Percentiles rank a stretch among this genome's conserved stretches.
These are phyloP conservation scores for Lumnitzera racemosa DNA, from an alignment of 345 rosid species.

Conservation along the genomic window DNA sequence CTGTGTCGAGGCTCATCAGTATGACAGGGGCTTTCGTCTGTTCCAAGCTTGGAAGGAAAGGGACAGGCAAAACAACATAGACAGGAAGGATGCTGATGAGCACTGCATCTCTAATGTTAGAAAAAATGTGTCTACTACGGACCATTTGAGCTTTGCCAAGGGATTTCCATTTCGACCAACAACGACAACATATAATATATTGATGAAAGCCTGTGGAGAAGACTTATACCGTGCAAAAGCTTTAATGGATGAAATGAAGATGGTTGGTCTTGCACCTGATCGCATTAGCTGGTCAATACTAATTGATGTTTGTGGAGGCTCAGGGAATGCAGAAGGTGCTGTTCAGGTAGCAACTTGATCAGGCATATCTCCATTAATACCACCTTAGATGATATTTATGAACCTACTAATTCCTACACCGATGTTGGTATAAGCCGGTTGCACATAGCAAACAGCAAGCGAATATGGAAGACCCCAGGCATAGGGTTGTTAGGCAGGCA, in stretches of 20 bases:
- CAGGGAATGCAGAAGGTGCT: constrained; percentile 67
- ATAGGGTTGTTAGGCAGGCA: too few relatives aligned
- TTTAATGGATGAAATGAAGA: constrained; percentile 77
- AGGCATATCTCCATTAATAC: neutral
- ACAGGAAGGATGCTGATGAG: constrained; percentile 8
- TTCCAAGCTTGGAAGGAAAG: constrained; percentile 57
- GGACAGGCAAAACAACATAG: constrained; percentile 19
- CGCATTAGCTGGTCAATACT: constrained; percentile 82
- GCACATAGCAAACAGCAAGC: too few relatives aligned
- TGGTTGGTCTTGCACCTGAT: constrained; percentile 62
- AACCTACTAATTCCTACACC: too few relatives aligned
- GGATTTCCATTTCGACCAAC: constrained; percentile 60
- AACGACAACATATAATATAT: constrained; percentile 58
- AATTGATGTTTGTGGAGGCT: constrained; percentile 67
- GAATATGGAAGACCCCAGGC: too few relatives aligned
- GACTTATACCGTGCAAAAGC: constrained; percentile 63
- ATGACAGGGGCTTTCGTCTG: constrained; percentile 90
- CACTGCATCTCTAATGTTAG: neutral
- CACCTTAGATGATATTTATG: too few relatives aligned
- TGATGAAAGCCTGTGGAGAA: constrained; percentile 83
- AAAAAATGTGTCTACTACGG: constrained; percentile 22
- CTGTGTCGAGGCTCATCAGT: constrained; percentile 82
- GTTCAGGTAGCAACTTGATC: constrained; percentile 42
- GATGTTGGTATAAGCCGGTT: too few relatives aligned
- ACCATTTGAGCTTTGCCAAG: constrained; percentile 31